Evolutionary conservation across 2,329 filamentous ascomycete genomes (phyloP).

Genomic region (Verticillium dahliae): DNA sequence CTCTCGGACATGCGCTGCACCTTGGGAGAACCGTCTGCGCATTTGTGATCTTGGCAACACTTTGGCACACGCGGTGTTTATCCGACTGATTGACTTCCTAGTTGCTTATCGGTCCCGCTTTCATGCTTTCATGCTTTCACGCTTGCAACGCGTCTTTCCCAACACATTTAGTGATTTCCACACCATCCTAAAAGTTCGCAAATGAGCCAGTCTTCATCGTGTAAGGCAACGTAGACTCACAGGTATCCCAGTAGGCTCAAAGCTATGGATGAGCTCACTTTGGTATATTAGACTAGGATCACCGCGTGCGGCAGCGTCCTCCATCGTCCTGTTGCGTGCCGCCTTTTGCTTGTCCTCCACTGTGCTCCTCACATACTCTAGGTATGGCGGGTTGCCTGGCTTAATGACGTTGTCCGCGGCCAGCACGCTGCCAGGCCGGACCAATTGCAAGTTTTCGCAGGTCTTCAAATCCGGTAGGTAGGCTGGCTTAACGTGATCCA

Average conservation of each 20-base stretch:
- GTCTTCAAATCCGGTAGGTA: constrained; percentile 72
- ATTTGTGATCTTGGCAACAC: too few species aligned
- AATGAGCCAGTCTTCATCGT: not conserved
- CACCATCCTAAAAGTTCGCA: constrained; percentile 44
- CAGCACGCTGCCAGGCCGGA: constrained; percentile 55
- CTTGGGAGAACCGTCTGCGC: too few species aligned
- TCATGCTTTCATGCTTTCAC: not conserved
- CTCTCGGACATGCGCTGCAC: too few species aligned
- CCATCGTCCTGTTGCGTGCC: constrained; percentile 15
- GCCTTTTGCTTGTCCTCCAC: constrained; percentile 53
- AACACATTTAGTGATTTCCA: constrained; percentile 59
- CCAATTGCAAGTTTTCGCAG: constrained; percentile 62
- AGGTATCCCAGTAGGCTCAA: constrained; percentile 60
- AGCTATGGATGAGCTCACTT: constrained; percentile 57
- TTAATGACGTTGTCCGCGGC: constrained; percentile 67
- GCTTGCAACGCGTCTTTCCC: constrained; percentile 19
- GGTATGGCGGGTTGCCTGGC: constrained; percentile 64
- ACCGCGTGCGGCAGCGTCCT: constrained; percentile 25
- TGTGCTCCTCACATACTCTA: constrained; percentile 62
- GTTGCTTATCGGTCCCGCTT: too few species aligned
- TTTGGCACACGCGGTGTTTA: too few species aligned
- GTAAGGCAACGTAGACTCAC: constrained; percentile 33
- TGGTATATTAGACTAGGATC: constrained; percentile 62
- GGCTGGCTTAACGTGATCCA: constrained; percentile 75
- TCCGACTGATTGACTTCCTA: too few species aligned